A percentile compares a stretch with the other conserved stretches of the same genome.
phyloP scores from a whole-genome alignment of 148 eudicot genomes.

The Chenopodium formosanum region DNA sequence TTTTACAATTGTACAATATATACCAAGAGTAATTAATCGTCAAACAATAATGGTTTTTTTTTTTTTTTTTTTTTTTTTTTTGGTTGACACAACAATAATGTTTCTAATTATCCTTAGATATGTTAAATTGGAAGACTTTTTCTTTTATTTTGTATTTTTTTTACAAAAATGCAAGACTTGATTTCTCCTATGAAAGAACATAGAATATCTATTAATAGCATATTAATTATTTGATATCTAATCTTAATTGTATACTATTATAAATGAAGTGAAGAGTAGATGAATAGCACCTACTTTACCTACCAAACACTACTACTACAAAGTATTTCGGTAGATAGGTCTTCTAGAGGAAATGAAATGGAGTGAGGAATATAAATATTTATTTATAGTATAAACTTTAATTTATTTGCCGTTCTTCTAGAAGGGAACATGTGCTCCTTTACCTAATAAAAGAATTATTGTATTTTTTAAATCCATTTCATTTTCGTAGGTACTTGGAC shows the following conservation, averaged over 20 bases:
- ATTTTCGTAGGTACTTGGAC: neutral
- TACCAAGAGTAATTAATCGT: too few species aligned
- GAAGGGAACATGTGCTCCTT: slow-evolving; percentile 24
- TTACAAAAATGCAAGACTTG: too few species aligned
- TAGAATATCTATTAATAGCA: too few species aligned
- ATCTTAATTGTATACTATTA: neutral
- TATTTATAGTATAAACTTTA: neutral
- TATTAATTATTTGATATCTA: too few species aligned
- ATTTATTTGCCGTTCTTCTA: slow-evolving; percentile 21
- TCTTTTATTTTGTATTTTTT: too few species aligned
- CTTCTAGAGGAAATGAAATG: slow-evolving; percentile 27
- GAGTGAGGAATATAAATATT: neutral
- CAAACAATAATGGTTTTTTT: too few species aligned
- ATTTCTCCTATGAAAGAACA: too few species aligned
- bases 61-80: too few species aligned
- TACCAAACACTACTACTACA: slow-evolving; percentile 29
- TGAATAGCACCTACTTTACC: slow-evolving; percentile 27
- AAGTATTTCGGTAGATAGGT: slow-evolving; percentile 10
- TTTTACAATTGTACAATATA: too few species aligned
- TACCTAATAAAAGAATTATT: slow-evolving; percentile 23
- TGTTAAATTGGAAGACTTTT: too few species aligned
- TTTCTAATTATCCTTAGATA: too few species aligned
- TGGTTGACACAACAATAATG: too few species aligned
- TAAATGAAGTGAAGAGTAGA: slow-evolving; percentile 4
- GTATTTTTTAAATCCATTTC: neutral